Base-by-base conservation (phyloP, 345 rosid genomes). In the Arabidopsis thaliana region DNA sequence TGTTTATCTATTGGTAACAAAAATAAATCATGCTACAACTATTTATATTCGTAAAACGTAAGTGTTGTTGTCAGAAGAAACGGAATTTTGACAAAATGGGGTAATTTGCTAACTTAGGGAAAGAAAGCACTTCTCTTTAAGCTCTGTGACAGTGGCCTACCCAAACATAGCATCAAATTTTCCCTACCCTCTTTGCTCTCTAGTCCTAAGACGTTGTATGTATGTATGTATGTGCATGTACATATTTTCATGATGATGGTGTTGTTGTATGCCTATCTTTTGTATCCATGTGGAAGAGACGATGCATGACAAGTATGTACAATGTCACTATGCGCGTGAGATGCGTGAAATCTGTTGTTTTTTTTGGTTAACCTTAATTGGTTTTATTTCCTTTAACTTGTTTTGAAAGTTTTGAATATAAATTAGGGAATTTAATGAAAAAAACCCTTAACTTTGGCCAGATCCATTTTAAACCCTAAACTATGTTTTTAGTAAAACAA, bases 51-150 rank as follows among this genome's bases (percentile, higher is more conserved):
- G 73, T 55, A 61, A 69, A 69, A 76, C 68, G 45, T 6, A 59
- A 67, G 73, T 75, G 52, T 51, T 52, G 65, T 24, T 70, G 71
- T 77, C 80, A 70, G 80, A 70, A 45, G 58, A 77, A 69, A 77
- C 76, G 71, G 76, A 63, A n/a, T 69, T 69, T 70, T 77, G 65
- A 69, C 65, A 61, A 77, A 62, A 77, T 71, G 37, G 72, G 66
- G 66, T 56, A 65, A 62, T 65, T 65, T 57, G 66, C 51, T 64
- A 69, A 76, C 28, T 76, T 45, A 6, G 61, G 80, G 58, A 71
- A 65, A 64, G 36, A 65, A 77, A 77, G 67, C 60, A 48, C 62
- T 71, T 65, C 55, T 32, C 72, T 68, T 77, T 71, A 64, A 52
- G 59, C 71, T 62, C 76, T 70, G 72, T 30, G 37, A 45, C 76